Base-by-base conservation (phyloP, 768 basidiomycete species). In the Termitomyces sp. region DNA sequence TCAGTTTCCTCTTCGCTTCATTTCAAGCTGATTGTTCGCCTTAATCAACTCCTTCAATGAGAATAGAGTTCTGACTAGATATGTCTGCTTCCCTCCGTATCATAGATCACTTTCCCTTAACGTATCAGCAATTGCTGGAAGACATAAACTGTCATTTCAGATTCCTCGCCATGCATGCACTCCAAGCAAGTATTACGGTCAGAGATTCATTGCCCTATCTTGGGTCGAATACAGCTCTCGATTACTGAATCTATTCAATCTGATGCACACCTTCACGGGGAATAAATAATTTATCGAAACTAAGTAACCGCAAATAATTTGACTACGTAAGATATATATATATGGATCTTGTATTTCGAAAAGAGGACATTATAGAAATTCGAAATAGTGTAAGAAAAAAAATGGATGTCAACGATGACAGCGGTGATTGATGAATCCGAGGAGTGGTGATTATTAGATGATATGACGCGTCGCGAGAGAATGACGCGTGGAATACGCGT, bases 401-500 rank as follows among this genome's bases (percentile, higher is more conserved):
- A 23, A 23, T 32, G 30, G 47, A 20, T 10, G 16, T 41, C n/a
- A 40, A 58, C 14, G 20, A 26, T 8, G 28, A 23, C 23, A 23
- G 23, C 23, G 23, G 23, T 23, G 23, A 23, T 23, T 23, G 23
- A 23, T 23, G 23, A 23, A 23, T 23, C 23, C 23, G 23, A 23
- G 23, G 23, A 23, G 23, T 23, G 23, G 23, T 23, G 23, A 26
- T 18, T 40, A 18, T 54, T 30, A 14, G 23, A 52, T 50, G 14
- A 40, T 54, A 53, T 48, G 55, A 41, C 58, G 62, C 56, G 62
- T 56, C 13, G 8, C 23, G 56, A 51, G 33, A 50, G 44, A 52
- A 41, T 57, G 35, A 26, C 23, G 55, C 49, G 50, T 33, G 26
- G 38, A 46, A 51, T 26, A 55, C 51, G 38, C 47, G 60, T 59